phyloP scores from a whole-genome alignment of 2,329 filamentous ascomycete species.

The Fusarium phyllophilum region DNA sequence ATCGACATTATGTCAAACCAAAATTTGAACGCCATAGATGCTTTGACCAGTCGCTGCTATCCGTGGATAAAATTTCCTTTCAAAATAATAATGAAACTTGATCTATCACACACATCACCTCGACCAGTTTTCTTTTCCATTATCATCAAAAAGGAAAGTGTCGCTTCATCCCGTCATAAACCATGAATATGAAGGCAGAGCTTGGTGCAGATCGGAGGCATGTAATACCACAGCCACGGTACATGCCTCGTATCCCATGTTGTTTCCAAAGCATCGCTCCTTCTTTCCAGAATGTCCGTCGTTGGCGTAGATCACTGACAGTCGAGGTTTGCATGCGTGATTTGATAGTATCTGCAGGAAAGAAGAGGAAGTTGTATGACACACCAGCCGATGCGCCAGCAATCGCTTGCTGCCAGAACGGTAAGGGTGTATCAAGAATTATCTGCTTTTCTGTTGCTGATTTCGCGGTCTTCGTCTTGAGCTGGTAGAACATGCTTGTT shows the following conservation, averaged over 20 bases:
- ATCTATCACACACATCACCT: background rate
- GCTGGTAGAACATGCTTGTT: conserved; percentile 73
- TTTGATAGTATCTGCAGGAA: conserved; percentile 97
- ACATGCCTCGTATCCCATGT: conserved; percentile 85
- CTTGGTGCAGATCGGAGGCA: conserved; percentile 88
- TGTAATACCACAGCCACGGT: conserved; percentile 95
- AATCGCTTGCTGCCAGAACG: conserved; percentile 86
- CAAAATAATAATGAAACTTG: background rate
- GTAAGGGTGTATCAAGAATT: conserved; percentile 65
- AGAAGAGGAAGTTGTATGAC: conserved; percentile 97
- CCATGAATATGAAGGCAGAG: conserved; percentile 97
- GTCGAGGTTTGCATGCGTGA: conserved; percentile 94
- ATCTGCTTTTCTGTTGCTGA: conserved; percentile 54
- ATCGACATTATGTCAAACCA: background rate
- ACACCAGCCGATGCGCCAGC: conserved; percentile 90
- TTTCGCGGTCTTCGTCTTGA: conserved; percentile 57
- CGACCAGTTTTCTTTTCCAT: background rate
- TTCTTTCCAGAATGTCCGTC: conserved; percentile 77
- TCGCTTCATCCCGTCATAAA: conserved; percentile 87
- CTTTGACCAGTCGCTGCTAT: conserved; percentile 6
- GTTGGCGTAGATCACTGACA: conserved; percentile 63
- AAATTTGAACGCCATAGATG: conserved; percentile 39
- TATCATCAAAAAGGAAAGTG: conserved; percentile 63
- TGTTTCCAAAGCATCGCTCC: conserved; percentile 80
- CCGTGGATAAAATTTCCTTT: conserved; percentile 9